Conservation (phyloP, 2,329 filamentous ascomycete species). For the Cladosporium colombiae region DNA sequence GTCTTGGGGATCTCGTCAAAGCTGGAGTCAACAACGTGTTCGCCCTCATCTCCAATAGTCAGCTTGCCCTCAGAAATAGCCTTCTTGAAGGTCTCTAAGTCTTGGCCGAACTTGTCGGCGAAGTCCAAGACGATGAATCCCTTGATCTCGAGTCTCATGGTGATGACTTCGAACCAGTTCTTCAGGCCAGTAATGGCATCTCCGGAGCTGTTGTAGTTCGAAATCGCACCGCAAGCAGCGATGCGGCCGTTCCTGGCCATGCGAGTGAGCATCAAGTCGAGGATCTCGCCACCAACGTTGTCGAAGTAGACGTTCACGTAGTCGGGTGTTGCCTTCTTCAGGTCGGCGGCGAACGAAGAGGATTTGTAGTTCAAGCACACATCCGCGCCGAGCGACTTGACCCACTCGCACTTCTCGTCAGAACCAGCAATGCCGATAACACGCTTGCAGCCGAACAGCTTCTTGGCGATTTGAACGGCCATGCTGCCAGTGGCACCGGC, state of each 20-base stretch:
- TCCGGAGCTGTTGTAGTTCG: conserved; percentile 63
- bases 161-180: conserved; percentile 41
- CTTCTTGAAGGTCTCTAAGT: conserved; percentile 31
- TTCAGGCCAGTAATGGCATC: conserved; percentile 39
- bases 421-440: conserved; percentile 56
- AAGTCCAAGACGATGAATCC: conserved; percentile 27
- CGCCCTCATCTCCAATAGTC: conserved; percentile 44
- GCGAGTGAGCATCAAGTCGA: conserved; percentile 65
- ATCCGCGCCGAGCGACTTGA: conserved; percentile 55
- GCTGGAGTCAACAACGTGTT: conserved; percentile 49
- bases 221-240: conserved; percentile 69
- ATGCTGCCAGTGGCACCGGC: conserved; percentile 52
- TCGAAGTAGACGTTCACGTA: conserved; percentile 70
- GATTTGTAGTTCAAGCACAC: conserved; percentile 58
- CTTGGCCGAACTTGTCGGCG: conserved; percentile 29
- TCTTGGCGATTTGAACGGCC: conserved; percentile 56
- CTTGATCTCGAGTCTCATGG: conserved; percentile 36
- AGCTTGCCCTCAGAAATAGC: conserved; percentile 50
- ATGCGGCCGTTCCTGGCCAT: conserved; percentile 65
- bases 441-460: conserved; percentile 46
- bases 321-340: conserved; percentile 48
- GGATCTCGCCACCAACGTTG: conserved; percentile 71
- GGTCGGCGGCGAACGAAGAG: conserved; percentile 48
- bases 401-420: conserved; percentile 55
- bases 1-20: conserved; percentile 54